Evolutionary conservation across 2,329 filamentous ascomycete species (phyloP), one percentile per base, ranked within the genome.

Genomic region (Rutstroemia sp.): DNA sequence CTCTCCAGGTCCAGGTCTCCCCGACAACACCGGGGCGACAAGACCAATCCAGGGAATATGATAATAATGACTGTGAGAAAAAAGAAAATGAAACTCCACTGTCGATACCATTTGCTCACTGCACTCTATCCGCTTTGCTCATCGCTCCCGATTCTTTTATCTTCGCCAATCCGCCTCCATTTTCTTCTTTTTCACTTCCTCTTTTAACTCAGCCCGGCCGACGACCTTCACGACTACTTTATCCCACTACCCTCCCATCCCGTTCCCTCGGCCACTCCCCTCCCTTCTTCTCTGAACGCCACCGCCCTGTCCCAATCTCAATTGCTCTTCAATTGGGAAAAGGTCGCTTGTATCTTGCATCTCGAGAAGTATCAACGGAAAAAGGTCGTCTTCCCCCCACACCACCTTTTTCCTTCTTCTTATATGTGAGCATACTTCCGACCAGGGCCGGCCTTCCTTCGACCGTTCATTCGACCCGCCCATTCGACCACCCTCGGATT

Each of bases 1-100:
- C 30, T 34, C 30, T 34, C 30, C 30, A 34, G 30, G 30, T 12
- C 30, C 30, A 34, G 30, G 30, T 55, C 53, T 55, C 53, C 53
- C 38, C 21, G 53, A 55, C 53, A 55, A 55, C 53, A 55, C 53
- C 46, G 40, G 53, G 50, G 53, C 53, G 38, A 55, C 53, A 55
- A 23, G 46, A 55, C 23, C n/a, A 14, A 16, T 19, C 23, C 53
- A 55, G 36, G 46, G 46, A 51, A 55, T 51, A 55, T 44, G 38
- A 54, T 49, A 23, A 48, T 50, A 55, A 45, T 39, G 30, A 46
- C 25, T 46, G 19, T 9, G 21, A 46, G 21, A 46, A 46, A 46
- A 23, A 23, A 21, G 50, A 34, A 55, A 55, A 36, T 50, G n/a
- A 39, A 51, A 55, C 53, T 55, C 53, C 46, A 55, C 38, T 55